Base-by-base conservation (phyloP, 768 basidiomycete species). In the Krasilnikovozyma curviuscula region DNA sequence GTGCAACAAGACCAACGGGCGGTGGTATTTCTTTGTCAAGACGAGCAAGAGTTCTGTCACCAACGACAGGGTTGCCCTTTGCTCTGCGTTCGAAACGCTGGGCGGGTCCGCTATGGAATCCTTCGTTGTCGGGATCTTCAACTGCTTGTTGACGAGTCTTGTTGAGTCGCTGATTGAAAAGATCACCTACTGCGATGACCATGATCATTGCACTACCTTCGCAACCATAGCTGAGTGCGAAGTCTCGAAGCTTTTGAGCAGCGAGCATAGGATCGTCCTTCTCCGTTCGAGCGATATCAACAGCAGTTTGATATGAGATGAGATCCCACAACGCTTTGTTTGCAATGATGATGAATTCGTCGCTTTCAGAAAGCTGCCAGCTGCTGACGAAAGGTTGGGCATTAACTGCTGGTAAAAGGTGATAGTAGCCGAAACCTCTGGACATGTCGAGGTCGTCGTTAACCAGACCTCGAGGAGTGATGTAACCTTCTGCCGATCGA, bases 161-260 rank as follows among this genome's bases (percentile, higher is more conserved):
- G 16, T 52, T 40, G 32, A 50, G 41, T n/a, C 54, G 48, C 3
- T 57, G 54, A 44, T 55, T 35, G 68, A 88, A 83, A 28, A 89
- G 68, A 59, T 83, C 85, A 8, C 73, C 75, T 19, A 93, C 69
- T 42, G 75, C 75, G 56, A 97, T 75, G 30, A 95, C 86, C 91
- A 97, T 97, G 66, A 97, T 88, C 88, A 97, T 95, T 40, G 80
- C 81, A 52, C 78, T 83, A 13, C 83, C 84, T 46, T 82, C 78
- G 16, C 88, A 84, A 2, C 93, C 93, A 64, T 95, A 95, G 56
- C 84, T 85, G 60, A 98, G 83, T 7, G 93, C 86, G 54, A 95
- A 83, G 62, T 98, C 93, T 40, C 93, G 75, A 34, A 98, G 66
- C 67, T 93, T 97, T 68, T 95, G 89, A 0, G 93, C 85, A 5